These are phyloP conservation scores for Dimargaris cristalligena DNA, from an alignment of 192 early-diverging fungal species.

Conservation along the genomic window DNA sequence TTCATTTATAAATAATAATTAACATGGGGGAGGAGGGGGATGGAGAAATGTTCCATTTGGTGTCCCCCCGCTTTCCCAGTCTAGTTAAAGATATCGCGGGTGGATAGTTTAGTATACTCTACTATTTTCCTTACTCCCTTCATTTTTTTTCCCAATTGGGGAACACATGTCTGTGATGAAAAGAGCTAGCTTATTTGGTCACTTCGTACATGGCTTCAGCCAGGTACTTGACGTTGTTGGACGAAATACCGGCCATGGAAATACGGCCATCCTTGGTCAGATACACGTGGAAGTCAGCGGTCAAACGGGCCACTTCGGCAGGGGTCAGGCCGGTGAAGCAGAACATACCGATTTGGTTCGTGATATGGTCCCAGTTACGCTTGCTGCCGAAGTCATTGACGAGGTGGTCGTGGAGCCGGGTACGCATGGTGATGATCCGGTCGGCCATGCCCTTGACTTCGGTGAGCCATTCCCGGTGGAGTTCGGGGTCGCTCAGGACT, in stretches of 20 bases:
- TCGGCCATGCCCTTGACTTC: conserved; percentile 96
- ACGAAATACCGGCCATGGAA: conserved; percentile 90
- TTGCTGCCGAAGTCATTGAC: conserved; percentile 67
- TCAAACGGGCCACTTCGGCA: conserved; percentile 73
- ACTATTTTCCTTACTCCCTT: neutral
- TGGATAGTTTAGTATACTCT: too few relatives aligned
- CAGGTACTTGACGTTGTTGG: conserved; percentile 85
- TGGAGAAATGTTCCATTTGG: too few relatives aligned
- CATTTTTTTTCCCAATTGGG: neutral
- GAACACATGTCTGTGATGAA: too few relatives aligned
- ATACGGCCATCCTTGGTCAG: conserved; percentile 90
- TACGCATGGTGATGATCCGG: conserved; percentile 89
- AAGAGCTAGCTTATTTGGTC: conserved; percentile 51
- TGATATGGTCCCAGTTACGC: conserved; percentile 81
- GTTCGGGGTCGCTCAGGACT: conserved; percentile 56
- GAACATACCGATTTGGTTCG: conserved; percentile 97
- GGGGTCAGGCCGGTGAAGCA: conserved; percentile 84
- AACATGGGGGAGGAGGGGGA: too few relatives aligned
- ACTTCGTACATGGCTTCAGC: conserved; percentile 91
- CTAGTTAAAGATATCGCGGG: too few relatives aligned
- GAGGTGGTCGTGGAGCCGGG: conserved; percentile 53
- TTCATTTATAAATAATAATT: neutral
- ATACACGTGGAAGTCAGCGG: conserved; percentile 76
- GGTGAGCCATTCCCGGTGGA: conserved; percentile 69
- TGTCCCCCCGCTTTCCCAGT: too few relatives aligned